Percentiles rank a stretch among this genome's conserved stretches.
These are phyloP conservation scores for Antarctomyces pellizariae DNA, from an alignment of 495 filamentous ascomycete genomes.

Conservation along the genomic window DNA sequence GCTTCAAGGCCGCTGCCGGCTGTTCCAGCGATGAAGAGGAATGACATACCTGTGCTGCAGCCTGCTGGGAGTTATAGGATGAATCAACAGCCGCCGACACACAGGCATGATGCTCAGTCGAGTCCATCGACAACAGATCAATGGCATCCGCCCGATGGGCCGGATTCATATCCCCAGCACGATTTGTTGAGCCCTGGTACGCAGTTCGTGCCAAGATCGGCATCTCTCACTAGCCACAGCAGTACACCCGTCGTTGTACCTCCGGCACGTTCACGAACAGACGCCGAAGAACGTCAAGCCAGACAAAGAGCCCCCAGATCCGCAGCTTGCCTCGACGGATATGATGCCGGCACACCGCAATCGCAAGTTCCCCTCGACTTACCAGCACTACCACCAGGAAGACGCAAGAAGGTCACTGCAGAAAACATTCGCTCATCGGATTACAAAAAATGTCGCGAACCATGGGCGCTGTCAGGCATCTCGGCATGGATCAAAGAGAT, in stretches of 20 bases:
- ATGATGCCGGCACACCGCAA: constrained; percentile 26
- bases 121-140: constrained; percentile 11
- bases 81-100: constrained; percentile 14
- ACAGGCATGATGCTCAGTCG: constrained; percentile 4
- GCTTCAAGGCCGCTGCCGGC: constrained; percentile 49
- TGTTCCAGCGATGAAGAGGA: constrained; percentile 34
- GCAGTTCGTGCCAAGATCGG: constrained; percentile 52
- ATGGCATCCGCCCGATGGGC: constrained; percentile 17
- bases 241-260: constrained; percentile 59
- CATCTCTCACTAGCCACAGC: constrained; percentile 59
- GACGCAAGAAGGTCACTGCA: constrained; percentile 61
- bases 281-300: constrained; percentile 45
- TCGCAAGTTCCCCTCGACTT: constrained; percentile 37
- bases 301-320: constrained; percentile 17
- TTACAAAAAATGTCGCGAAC: constrained; percentile 67
- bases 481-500: constrained; percentile 69
- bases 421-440: constrained; percentile 68
- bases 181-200: constrained; percentile 19
- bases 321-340: constrained; percentile 22
- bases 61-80: constrained; percentile 31
- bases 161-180: constrained; percentile 21
- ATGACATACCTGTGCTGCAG: constrained; percentile 24
- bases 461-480: constrained; percentile 85
- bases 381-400: constrained; percentile 41
- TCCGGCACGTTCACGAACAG: constrained; percentile 80